Base-by-base conservation (phyloP, 176 grass and related monocot species). In the Paspalum vaginatum region DNA sequence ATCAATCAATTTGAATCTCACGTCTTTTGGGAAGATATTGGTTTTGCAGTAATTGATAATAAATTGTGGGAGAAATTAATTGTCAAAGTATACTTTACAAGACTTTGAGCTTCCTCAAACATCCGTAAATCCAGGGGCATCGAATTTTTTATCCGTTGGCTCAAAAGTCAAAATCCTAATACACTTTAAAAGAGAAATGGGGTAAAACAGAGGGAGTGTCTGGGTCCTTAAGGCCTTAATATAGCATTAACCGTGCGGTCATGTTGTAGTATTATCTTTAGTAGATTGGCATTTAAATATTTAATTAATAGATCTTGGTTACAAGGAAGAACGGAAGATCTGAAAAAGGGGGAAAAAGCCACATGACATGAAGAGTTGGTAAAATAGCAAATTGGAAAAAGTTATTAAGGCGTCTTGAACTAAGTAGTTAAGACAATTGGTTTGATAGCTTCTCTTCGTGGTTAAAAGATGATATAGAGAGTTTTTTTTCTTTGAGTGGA, bases 261-360 rank as follows among this genome's bases (percentile, higher is more conserved):
- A 64, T 65, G 67, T 72, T 20, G 73, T 87, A 6, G 13, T 63
- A 78, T 47, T 59, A 51, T 78, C 64, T 2, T 44, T 41, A 81
- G 37, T 51, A 70, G 47, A 46, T 79, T 47, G 24, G 6, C 27
- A 66, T 45, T 83, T 64, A 70, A 13, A 32, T 32, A 32, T 32
- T 32, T 32, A 32, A 32, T 48, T 50, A 21, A 26, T 67, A 15
- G 65, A 47, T 18, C 3, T 63, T 15, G 11, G 41, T 41, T 72
- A 61, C 16, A 41, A 70, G 18, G 44, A 54, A 77, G 37, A 32
- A 6, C 6, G 24, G 57, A 60, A 32, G 32, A 32, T 53, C 10
- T 20, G 8, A 14, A 20, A 68, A 42, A 42, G 53, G 16, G 32
- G 76, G 11, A 81, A 13, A 72, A 77, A n/a, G 1, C 4, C 7